Evolutionary conservation across 225 moss, liverwort and hornwort species (phyloP).

Genomic region (Pseudoscleropodium purum): DNA sequence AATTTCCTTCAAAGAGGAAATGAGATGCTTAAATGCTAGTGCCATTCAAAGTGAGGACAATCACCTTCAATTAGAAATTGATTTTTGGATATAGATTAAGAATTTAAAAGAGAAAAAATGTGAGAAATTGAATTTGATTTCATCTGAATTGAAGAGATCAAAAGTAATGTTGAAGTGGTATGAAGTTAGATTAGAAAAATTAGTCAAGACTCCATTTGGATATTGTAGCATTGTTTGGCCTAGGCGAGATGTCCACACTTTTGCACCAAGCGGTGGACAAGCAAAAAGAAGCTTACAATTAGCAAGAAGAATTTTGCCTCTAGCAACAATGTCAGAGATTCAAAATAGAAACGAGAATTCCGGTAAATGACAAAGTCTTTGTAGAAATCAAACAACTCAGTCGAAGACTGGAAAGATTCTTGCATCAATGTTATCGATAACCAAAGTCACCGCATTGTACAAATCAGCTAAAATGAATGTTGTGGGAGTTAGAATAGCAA

Average conservation of each 20-base stretch:
- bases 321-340: too few relatives aligned
- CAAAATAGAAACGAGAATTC: too few relatives aligned
- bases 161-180: neutral
- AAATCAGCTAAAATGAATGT: too few relatives aligned
- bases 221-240: neutral
- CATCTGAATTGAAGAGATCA: neutral
- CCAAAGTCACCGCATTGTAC: too few relatives aligned
- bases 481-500: too few relatives aligned
- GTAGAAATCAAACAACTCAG: too few relatives aligned
- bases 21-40: neutral
- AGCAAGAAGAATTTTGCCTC: too few relatives aligned
- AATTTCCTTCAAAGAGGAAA: too few relatives aligned
- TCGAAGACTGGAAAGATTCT: too few relatives aligned
- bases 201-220: neutral
- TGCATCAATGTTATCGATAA: too few relatives aligned
- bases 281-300: neutral
- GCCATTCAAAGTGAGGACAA: neutral
- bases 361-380: too few relatives aligned
- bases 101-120: neutral
- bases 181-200: neutral
- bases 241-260: neutral
- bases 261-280: neutral
- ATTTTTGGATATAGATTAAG: neutral
- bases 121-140: rapidly evolving
- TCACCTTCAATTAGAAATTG: neutral